Base-by-base conservation (phyloP, 2,329 filamentous ascomycete species). In the Tolypocladium pustulatum region DNA sequence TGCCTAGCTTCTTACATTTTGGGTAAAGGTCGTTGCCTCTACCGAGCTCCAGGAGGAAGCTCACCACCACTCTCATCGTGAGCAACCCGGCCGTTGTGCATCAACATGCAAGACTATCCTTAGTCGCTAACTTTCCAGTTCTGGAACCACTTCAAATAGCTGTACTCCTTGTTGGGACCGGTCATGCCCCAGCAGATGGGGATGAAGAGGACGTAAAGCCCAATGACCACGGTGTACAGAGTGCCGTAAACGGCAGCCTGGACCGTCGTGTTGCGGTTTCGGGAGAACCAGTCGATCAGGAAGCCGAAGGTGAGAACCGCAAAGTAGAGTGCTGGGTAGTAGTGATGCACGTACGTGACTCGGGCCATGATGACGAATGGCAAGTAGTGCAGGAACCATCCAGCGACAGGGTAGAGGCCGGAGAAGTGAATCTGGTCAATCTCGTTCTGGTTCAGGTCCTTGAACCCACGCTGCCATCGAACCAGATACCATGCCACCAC, bases 281-380 rank as follows among this genome's bases (percentile, higher is more conserved):
- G 82, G 54, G 91, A 84, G 62, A 87, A 79, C 87, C 90, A 97
- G 73, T 97, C 91, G 58, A 89, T 76, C 65, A 91, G 82, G 81
- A 99, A 99, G 57, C 92, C 93, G 62, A 92, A 85, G 20, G 84
- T 85, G 53, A 99, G 79, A 64, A 99, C 96, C 67, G 94, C 92
- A 73, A 97, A 99, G 79, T 97, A 99, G 13, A 99, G 84, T 12
- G 94, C 94, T 13, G 94, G 94, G 74, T 97, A 99, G 80, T 99
- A 99, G 78, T 99, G 94, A 74, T 99, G 94, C 58, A 99, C 94
- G 69, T 99, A 99, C 20, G 94, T 99, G 61, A 99, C 94, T 81
- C 94, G 90, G 13, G 91, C 94, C 95, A 99, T 99, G 69, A 94
- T 85, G 68, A 96, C 84, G 75, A 97, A 99, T 0, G 94, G 94